These are phyloP conservation scores for Melaleuca alternifolia DNA, from an alignment of 345 rosid species.

Conservation along the genomic window DNA sequence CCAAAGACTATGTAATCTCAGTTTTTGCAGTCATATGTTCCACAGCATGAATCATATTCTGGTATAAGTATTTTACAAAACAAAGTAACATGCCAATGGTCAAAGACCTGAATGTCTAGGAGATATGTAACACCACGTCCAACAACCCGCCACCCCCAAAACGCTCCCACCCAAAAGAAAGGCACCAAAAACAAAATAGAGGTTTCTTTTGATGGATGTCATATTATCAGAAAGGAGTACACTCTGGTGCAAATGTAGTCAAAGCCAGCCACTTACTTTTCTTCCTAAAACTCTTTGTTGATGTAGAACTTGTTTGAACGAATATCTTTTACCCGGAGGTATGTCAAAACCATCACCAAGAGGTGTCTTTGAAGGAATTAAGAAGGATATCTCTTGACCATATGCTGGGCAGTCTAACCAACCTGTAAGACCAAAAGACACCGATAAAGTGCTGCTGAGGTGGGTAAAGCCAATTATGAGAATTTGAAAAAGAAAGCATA, in stretches of 20 bases:
- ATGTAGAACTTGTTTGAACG: slow-evolving; percentile 86
- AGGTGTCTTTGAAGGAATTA: slow-evolving; percentile 96
- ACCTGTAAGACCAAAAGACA: slow-evolving; percentile 30
- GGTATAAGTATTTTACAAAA: neutral
- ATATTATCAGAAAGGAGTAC: neutral
- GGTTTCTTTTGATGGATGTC: neutral
- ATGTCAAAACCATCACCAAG: slow-evolving; percentile 75
- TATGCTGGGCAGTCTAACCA: slow-evolving; percentile 88
- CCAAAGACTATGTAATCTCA: neutral
- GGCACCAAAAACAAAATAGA: neutral
- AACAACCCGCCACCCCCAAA: neutral
- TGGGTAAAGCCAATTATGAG: neutral
- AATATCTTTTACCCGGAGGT: slow-evolving; percentile 94
- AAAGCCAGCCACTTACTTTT: slow-evolving; percentile 36
- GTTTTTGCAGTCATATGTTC: neutral
- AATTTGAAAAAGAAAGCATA: neutral
- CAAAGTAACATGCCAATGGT: neutral
- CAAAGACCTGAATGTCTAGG: neutral
- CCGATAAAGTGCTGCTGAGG: neutral
- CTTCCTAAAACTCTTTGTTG: slow-evolving; percentile 67
- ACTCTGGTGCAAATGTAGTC: neutral
- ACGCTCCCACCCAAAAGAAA: neutral
- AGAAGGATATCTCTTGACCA: slow-evolving; percentile 61
- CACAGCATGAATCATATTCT: neutral
- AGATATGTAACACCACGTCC: neutral